A percentile compares a stretch with the other conserved stretches of the same genome.
Conservation (phyloP, 2,329 filamentous ascomycete genomes). For the Thielaviopsis ethacetica region DNA sequence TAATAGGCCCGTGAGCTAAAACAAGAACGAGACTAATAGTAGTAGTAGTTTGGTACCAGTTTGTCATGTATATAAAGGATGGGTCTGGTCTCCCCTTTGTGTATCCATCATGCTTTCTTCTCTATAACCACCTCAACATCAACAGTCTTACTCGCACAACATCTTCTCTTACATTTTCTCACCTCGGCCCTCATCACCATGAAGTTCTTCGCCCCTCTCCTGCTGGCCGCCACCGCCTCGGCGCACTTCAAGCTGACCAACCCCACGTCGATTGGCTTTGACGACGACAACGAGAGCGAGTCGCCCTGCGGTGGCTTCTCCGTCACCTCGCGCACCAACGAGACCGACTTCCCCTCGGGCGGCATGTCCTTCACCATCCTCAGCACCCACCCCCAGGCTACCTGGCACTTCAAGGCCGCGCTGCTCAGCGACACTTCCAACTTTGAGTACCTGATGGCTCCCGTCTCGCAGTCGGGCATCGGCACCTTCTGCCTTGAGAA, state of each 20-base stretch:
- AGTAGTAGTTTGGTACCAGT: neutral
- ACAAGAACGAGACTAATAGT: neutral
- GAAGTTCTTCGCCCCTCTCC: slow-evolving; percentile 10
- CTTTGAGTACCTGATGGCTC: slow-evolving; percentile 8
- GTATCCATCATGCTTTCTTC: neutral
- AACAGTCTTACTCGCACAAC: neutral
- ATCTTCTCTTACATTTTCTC: neutral
- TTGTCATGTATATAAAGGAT: neutral
- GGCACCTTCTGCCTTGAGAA: slow-evolving; percentile 36
- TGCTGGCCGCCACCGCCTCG: slow-evolving; percentile 8
- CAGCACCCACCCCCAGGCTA: slow-evolving; percentile 9
- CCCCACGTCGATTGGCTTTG: slow-evolving; percentile 10
- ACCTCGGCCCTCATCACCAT: neutral
- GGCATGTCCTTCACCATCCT: slow-evolving; percentile 9
- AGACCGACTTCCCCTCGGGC: slow-evolving; percentile 7
- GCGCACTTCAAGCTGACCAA: slow-evolving; percentile 11
- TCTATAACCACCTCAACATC: neutral
- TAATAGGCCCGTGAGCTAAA: neutral
- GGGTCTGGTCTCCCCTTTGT: neutral
- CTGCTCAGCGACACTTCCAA: slow-evolving; percentile 8
- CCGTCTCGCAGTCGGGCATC: slow-evolving; percentile 30
- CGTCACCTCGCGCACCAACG: slow-evolving; percentile 9
- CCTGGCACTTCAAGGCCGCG: slow-evolving; percentile 10
- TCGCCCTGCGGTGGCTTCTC: slow-evolving; percentile 11
- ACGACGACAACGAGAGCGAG: slow-evolving; percentile 9